These are phyloP conservation scores for Backusella psychrophila DNA, from an alignment of 192 early-diverging fungal species.

Conservation along the genomic window DNA sequence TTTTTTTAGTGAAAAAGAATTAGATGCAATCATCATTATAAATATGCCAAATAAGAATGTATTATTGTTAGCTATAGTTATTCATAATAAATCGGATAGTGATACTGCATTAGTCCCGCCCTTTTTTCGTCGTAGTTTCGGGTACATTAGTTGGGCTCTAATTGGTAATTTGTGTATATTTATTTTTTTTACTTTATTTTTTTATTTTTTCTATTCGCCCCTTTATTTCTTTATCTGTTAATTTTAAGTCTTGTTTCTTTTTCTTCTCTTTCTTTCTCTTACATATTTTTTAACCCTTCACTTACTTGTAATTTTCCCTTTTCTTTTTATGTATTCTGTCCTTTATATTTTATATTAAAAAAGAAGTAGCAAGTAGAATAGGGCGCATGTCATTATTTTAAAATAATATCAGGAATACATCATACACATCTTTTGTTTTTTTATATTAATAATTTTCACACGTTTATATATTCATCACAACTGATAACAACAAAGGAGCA, in stretches of 20 bases:
- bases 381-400: neutral
- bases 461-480: neutral
- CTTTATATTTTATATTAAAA: neutral
- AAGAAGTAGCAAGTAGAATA: neutral
- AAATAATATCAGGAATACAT: neutral
- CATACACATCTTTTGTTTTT: neutral
- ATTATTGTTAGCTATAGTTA: neutral
- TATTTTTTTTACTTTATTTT: slow-evolving; percentile 5
- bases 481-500: neutral
- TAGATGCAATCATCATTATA: neutral
- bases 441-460: neutral
- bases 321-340: neutral
- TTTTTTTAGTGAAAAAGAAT: neutral
- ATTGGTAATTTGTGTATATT: slow-evolving; percentile 12
- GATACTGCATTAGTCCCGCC: slow-evolving; percentile 9
- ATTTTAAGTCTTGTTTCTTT: neutral
- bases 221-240: slow-evolving; percentile 3
- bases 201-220: slow-evolving; percentile 5
- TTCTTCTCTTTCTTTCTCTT: slow-evolving; percentile 1
- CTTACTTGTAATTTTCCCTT: neutral
- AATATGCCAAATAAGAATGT: neutral
- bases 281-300: neutral
- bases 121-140: neutral
- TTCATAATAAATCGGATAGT: no score
- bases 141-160: slow-evolving; percentile 18